Evolutionary conservation across 2,329 filamentous ascomycete genomes (phyloP), one percentile per base, ranked within the genome.

Genomic region (Mollisia scopiformis): DNA sequence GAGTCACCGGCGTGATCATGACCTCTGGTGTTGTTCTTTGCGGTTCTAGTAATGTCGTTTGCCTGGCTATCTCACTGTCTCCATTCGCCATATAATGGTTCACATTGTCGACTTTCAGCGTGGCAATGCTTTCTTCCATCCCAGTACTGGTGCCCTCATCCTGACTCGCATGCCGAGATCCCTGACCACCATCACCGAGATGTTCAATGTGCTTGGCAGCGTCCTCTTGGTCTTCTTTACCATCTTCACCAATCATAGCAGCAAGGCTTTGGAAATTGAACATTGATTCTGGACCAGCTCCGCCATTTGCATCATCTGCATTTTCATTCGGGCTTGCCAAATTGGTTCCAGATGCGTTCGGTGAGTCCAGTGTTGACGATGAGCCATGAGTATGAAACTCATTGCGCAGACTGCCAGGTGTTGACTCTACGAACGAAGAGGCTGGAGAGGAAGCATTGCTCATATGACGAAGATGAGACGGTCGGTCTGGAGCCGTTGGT

Each of bases 221-320:
- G 50, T 68, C 62, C 55, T 64, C 66, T 53, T 69, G 67, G 35
- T 72, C 68, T 27, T 69, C 66, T 8, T 72, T 72, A 43, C 87
- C 83, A 43, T 87, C 84, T 53, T 87, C 83, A 39, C 88, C 91
- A 30, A 97, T 91, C 74, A 96, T 91, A 63, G 92, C 91, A 1
- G 92, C 91, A 23, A 98, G 78, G 68, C 92, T 97, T 58, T 88
- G 84, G 73, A 97, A 97, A 74, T 97, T 97, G 76, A 96, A 95
- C 84, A 97, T 87, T 2, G 92, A 86, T 72, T 97, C 93, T 0
- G 82, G 78, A 49, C 82, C 81, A 4, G 79, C 70, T 57, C 79
- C 82, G 6, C 76, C 77, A 66, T 77, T 77, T 14, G 82, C 80
- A 4, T 81, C 75, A 25, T 86, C 83, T 13, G 79, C 79, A 11